Evolutionary conservation across 306 rosid species (phyloP), one percentile per base, ranked within the genome.

Genomic region (Arachis hypogaea): DNA sequence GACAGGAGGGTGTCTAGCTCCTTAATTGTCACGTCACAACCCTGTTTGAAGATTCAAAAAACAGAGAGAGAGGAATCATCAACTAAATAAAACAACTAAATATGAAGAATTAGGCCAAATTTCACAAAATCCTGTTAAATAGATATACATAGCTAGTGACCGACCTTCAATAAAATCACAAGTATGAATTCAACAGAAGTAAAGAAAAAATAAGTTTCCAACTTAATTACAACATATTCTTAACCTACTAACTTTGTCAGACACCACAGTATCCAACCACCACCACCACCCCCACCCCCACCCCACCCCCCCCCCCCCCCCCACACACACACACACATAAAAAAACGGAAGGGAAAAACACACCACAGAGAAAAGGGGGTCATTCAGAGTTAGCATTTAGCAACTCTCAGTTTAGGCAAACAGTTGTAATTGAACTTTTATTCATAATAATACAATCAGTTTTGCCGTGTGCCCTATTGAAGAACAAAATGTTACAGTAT

Each of bases 21-120:
- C 87, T 90, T 92, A 73, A 92, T 86, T 29, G 97, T 77, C 80
- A 92, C 96, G 40, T 92, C 92, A 81, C 93, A 94, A 30, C 98
- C 99, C 99, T 94, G 89, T 40, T 78, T 60, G 58, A 73, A 68
- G 46, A 78, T 55, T 62, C 7, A 59, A 45, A 60, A 46, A 6
- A 4, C 5, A 22, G 7, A 2, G 5, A 33, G n/a, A 66, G 49
- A 33, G 33, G 67, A 41, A 85, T 57, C 65, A 44, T 6, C 41
- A n/a, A 69, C 64, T 9, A 72, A 7, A 67, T 51, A 51, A 79
- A 73, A 51, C 58, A 77, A 22, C 68, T 74, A 62, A 14, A 16
- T 9, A 9, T 66, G 42, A 11, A 54, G n/a, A n/a, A 29, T 11
- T 9, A 8, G 49, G 58, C 28, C 42, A 47, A 28, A 71, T 6